Evolutionary conservation across 78 protist genomes (phyloP).

Genomic region (Planoprotostelium fungivorum): DNA sequence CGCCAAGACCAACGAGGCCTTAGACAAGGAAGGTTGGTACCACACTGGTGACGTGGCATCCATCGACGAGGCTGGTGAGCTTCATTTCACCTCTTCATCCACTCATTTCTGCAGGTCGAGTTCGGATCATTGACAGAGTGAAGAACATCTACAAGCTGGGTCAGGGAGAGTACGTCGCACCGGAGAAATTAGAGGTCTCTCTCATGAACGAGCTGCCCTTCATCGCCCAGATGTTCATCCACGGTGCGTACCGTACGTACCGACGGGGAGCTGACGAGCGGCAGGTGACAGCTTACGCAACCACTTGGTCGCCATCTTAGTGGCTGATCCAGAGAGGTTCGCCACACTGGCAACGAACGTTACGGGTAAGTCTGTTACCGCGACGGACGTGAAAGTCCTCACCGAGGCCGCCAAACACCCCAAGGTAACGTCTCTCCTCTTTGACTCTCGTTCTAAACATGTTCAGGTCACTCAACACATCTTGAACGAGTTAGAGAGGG

Average conservation of each 20-base stretch:
- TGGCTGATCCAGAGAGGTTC: background rate
- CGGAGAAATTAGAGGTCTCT: slow-evolving; percentile 61
- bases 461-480: background rate
- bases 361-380: background rate
- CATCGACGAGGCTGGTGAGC: background rate
- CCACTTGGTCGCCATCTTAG: background rate
- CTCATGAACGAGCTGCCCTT: background rate
- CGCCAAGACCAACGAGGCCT: slow-evolving; percentile 77
- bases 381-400: background rate
- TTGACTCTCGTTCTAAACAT: background rate
- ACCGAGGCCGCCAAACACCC: background rate
- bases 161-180: slow-evolving; percentile 96
- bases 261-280: background rate
- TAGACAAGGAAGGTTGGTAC: slow-evolving; percentile 90
- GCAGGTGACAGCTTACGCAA: background rate
- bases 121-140: slow-evolving; percentile 75
- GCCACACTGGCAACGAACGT: background rate
- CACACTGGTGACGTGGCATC: slow-evolving; percentile 96
- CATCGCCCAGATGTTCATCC: background rate
- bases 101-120: background rate
- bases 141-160: slow-evolving; percentile 90
- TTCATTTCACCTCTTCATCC: background rate
- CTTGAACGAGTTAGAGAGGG: background rate
- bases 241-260: background rate
- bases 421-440: background rate